Evolutionary conservation across 2,329 filamentous ascomycete species (phyloP).

Genomic region (Harringtonia aguacate): DNA sequence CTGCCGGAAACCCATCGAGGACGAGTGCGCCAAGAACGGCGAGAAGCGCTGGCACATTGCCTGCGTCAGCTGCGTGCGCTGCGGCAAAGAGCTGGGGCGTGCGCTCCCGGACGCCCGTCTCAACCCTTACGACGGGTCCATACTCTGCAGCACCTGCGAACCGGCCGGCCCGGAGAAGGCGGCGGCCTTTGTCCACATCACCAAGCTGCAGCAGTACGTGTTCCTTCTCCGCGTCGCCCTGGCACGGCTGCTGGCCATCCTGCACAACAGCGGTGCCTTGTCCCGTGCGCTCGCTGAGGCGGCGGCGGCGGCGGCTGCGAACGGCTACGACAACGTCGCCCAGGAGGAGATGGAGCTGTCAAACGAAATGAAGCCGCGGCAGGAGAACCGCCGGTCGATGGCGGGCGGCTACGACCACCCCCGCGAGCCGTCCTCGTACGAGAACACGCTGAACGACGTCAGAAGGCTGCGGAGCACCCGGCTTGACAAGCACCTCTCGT

Average conservation of each 20-base stretch:
- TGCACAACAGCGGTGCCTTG: conserved; percentile 72
- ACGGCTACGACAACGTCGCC: background rate
- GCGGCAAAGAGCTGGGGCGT: conserved; percentile 54
- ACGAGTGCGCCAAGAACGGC: conserved; percentile 71
- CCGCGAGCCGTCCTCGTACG: conserved; percentile 68
- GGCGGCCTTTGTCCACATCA: conserved; percentile 57
- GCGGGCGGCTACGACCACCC: conserved; percentile 46
- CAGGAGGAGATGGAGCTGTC: background rate
- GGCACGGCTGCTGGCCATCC: conserved; percentile 76
- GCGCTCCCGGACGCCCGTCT: conserved; percentile 60
- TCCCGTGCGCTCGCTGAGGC: conserved; percentile 54
- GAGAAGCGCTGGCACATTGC: conserved; percentile 74
- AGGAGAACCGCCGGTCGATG: conserved; percentile 39
- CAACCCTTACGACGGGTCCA: conserved; percentile 54
- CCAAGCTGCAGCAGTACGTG: conserved; percentile 86
- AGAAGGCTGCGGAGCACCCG: conserved; percentile 83
- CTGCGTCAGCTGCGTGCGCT: conserved; percentile 68
- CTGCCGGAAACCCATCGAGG: conserved; percentile 84
- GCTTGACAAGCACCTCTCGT: conserved; percentile 88
- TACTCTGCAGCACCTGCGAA: conserved; percentile 63
- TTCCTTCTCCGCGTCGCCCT: conserved; percentile 87
- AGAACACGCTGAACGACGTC: conserved; percentile 94
- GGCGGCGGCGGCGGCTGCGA: background rate
- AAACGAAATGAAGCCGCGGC: conserved; percentile 50
- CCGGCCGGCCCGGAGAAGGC: conserved; percentile 40